Evolutionary conservation across 2,329 filamentous ascomycete genomes (phyloP).

Genomic region (Tolypocladium pustulatum): DNA sequence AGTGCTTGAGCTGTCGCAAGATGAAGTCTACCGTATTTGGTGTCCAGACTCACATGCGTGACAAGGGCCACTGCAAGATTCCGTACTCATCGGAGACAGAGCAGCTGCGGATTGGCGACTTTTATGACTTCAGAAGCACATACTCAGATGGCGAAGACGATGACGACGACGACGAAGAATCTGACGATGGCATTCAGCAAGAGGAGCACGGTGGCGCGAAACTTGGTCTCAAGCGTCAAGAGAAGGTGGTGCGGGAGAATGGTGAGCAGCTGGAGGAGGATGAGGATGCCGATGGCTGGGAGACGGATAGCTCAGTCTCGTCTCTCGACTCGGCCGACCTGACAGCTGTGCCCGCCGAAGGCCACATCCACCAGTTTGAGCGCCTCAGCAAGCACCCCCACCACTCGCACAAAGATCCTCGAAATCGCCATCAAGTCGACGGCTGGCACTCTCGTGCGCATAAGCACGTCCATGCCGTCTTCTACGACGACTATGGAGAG

Average conservation of each 20-base stretch:
- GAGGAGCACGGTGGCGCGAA: conserved; percentile 54
- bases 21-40: conserved; percentile 67
- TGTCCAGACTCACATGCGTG: conserved; percentile 92
- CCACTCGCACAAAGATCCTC: conserved; percentile 60
- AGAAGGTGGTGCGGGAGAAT: conserved; percentile 39
- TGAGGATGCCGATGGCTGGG: conserved; percentile 71
- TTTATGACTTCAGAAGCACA: conserved; percentile 92
- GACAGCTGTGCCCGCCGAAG: conserved; percentile 66
- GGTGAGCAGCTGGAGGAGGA: conserved; percentile 40
- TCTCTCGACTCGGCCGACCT: conserved; percentile 81
- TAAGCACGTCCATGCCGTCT: conserved; percentile 62
- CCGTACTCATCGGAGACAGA: conserved; percentile 82
- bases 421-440: conserved; percentile 63
- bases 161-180: conserved; percentile 42
- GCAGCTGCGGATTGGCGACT: conserved; percentile 89
- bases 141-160: conserved; percentile 76
- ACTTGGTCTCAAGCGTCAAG: conserved; percentile 49
- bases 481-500: conserved; percentile 78
- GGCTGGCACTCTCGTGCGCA: conserved; percentile 78
- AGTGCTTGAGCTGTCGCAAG: conserved; percentile 85
- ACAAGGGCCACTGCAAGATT: conserved; percentile 95
- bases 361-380: conserved; percentile 60
- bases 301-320: conserved; percentile 86
- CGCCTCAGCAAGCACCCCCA: conserved; percentile 63
- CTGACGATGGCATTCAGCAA: conserved; percentile 29